These are phyloP conservation scores for Globisporangium solare DNA, from an alignment of 352 stramenopile genomes.

Conservation along the genomic window DNA sequence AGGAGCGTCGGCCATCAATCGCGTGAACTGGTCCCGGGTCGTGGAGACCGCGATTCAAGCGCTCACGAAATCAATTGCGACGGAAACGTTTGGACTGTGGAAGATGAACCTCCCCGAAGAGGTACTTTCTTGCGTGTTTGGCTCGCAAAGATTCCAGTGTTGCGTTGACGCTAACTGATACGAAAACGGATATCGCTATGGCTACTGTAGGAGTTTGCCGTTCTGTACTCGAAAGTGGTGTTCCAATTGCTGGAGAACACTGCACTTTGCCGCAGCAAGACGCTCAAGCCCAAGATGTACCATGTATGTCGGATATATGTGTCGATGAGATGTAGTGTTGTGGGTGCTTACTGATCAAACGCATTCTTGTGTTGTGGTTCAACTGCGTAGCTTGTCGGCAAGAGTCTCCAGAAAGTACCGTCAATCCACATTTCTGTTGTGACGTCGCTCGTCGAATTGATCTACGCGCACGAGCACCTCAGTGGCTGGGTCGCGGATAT, in stretches of 20 bases:
- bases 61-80: constrained; percentile 56
- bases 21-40: constrained; percentile 61
- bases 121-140: constrained; percentile 18
- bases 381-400: constrained; percentile 41
- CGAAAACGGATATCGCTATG: background rate
- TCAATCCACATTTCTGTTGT: constrained; percentile 68
- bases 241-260: constrained; percentile 68
- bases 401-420: constrained; percentile 52
- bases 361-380: background rate
- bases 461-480: constrained; percentile 70
- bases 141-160: background rate
- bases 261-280: constrained; percentile 52
- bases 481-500: constrained; percentile 55
- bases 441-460: constrained; percentile 64
- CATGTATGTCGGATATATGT: constrained; percentile 27
- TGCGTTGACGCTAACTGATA: background rate
- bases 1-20: constrained; percentile 23
- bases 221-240: constrained; percentile 65
- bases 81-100: constrained; percentile 67
- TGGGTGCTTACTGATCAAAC: background rate
- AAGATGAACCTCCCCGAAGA: constrained; percentile 79
- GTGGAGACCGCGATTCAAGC: constrained; percentile 52
- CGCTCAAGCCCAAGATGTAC: constrained; percentile 61
- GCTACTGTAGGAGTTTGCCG: constrained; percentile 52
- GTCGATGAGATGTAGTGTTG: background rate